phyloP scores from a whole-genome alignment of 2,329 filamentous ascomycete genomes.

The Pseudocercospora musae region DNA sequence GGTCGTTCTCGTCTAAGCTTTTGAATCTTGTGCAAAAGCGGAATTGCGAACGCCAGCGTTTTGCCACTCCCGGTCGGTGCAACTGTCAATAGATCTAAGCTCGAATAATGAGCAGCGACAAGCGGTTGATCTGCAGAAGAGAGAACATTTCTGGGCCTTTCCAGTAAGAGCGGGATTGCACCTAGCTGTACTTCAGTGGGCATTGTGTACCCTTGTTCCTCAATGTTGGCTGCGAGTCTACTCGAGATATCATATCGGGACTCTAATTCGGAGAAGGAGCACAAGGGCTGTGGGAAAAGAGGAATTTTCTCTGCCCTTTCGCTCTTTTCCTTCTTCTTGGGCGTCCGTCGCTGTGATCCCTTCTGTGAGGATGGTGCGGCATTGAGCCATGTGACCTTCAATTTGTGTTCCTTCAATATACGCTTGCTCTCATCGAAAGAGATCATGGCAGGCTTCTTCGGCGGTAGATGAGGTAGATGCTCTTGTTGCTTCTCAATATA shows the following conservation, averaged over 20 bases:
- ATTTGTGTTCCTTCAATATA: slow-evolving; percentile 35
- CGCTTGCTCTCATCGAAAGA: slow-evolving; percentile 27
- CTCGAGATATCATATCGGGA: slow-evolving; percentile 69
- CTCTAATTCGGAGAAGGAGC: slow-evolving; percentile 70
- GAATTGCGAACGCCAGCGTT: slow-evolving; percentile 88
- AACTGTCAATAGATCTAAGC: slow-evolving; percentile 76
- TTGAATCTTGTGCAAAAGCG: slow-evolving; percentile 72
- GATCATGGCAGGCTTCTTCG: not conserved
- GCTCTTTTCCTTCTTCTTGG: slow-evolving; percentile 36
- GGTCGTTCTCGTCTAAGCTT: slow-evolving; percentile 28
- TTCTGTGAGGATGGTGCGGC: slow-evolving; percentile 5
- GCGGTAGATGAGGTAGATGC: not conserved
- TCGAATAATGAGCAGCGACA: slow-evolving; percentile 22
- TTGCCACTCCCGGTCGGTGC: slow-evolving; percentile 97
- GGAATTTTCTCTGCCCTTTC: slow-evolving; percentile 50
- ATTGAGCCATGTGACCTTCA: slow-evolving; percentile 35
- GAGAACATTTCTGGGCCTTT: slow-evolving; percentile 48
- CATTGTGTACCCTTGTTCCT: slow-evolving; percentile 76
- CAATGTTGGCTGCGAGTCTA: slow-evolving; percentile 72
- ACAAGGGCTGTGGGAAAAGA: slow-evolving; percentile 75
- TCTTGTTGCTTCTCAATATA: not conserved
- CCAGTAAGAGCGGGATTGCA: slow-evolving; percentile 73
- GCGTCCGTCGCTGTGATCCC: slow-evolving; percentile 38
- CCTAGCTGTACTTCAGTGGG: slow-evolving; percentile 94
- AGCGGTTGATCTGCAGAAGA: slow-evolving; percentile 35